These are phyloP conservation scores for Ophiostoma tasmaniense DNA, from an alignment of 2,329 filamentous ascomycete genomes.

Conservation along the genomic window DNA sequence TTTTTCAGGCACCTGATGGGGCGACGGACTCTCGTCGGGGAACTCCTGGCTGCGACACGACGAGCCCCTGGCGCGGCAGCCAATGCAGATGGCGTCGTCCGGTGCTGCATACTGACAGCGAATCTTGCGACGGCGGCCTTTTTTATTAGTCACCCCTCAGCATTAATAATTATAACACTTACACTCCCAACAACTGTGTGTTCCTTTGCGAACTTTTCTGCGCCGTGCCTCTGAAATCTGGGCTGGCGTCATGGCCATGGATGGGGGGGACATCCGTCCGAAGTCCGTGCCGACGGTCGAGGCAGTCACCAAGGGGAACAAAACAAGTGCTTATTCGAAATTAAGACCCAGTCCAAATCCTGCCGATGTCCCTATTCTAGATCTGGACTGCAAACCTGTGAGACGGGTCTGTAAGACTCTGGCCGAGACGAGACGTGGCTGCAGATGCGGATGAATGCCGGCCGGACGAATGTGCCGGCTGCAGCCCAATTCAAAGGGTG, in stretches of 20 bases:
- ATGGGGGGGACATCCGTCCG: conserved; percentile 5
- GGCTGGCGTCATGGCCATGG: conserved; percentile 12
- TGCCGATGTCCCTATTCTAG: neutral
- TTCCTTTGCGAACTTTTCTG: conserved; percentile 43
- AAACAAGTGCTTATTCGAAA: no score
- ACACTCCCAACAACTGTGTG: conserved; percentile 49
- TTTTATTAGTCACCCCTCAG: neutral
- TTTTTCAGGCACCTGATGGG: conserved; percentile 28
- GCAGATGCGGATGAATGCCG: neutral
- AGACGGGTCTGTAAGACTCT: neutral
- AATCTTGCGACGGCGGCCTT: conserved; percentile 39
- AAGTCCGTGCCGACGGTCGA: neutral
- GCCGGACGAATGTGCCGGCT: neutral
- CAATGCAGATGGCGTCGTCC: conserved; percentile 34
- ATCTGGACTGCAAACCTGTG: neutral
- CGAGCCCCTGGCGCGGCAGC: conserved; percentile 35
- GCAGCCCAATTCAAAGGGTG: neutral
- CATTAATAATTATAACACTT: no score
- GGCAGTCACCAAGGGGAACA: no score
- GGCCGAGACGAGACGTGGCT: neutral
- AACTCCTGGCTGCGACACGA: conserved; percentile 40
- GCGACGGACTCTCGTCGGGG: conserved; percentile 28
- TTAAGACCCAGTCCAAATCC: neutral
- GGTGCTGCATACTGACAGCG: conserved; percentile 37
- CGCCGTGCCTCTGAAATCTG: conserved; percentile 27